Percentiles rank a stretch among this genome's conserved stretches.
Conservation (phyloP, 1,139 yeast genomes). For the Suhomyces bribrorum region DNA sequence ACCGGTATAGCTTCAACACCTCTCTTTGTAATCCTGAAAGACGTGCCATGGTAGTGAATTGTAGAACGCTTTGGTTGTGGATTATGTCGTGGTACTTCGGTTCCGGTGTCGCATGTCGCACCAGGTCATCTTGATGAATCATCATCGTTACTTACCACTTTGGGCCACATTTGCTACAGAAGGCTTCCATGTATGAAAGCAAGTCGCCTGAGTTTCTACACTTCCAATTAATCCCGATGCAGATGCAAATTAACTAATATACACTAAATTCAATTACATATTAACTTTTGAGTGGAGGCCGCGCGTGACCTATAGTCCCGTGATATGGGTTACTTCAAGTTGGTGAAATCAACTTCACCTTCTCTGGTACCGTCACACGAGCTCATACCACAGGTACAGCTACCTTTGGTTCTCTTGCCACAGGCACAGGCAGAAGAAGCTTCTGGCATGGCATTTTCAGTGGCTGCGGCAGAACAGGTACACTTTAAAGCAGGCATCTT, state of each 20-base stretch:
- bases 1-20: constrained; percentile 62
- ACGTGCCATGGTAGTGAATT: constrained; percentile 31
- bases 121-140: too few relatives aligned
- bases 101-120: background rate
- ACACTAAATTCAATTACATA: constrained; percentile 5
- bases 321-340: constrained; percentile 35
- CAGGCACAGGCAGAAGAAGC: constrained; percentile 45
- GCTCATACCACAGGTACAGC: constrained; percentile 46
- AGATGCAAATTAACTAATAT: constrained; percentile 9
- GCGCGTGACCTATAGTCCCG: too few relatives aligned
- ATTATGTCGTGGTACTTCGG: background rate
- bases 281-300: background rate
- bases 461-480: constrained; percentile 43
- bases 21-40: constrained; percentile 65
- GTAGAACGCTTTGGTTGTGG: too few relatives aligned
- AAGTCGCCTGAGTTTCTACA: background rate
- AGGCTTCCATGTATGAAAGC: too few relatives aligned
- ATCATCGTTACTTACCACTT: too few relatives aligned
- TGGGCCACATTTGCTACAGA: too few relatives aligned
- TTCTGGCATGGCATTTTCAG: constrained; percentile 43
- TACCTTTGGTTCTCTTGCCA: constrained; percentile 44
- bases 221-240: background rate
- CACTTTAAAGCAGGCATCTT: constrained; percentile 49
- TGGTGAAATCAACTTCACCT: constrained; percentile 49
- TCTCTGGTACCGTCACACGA: constrained; percentile 47